Evolutionary conservation across 1,284 basidiomycete species (phyloP).

Genomic region (Porodaedalea pini): DNA sequence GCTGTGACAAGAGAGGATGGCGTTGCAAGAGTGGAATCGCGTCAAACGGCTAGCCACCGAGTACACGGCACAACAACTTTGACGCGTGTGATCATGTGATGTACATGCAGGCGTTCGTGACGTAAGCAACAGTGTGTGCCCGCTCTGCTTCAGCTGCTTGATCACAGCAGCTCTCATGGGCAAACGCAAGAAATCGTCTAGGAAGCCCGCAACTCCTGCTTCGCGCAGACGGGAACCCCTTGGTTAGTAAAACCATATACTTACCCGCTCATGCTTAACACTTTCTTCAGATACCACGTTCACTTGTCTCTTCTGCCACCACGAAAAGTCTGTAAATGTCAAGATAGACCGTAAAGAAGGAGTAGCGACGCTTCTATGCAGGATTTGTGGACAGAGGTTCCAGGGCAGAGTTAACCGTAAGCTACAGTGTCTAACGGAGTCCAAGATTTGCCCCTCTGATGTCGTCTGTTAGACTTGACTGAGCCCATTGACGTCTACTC

Average conservation of each 20-base stretch:
- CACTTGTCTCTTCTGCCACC: constrained; percentile 88
- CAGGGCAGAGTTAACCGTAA: constrained; percentile 82
- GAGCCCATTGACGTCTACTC: constrained; percentile 90
- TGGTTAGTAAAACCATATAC: constrained; percentile 43
- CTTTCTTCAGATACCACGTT: constrained; percentile 61
- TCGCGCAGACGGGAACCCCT: constrained; percentile 62
- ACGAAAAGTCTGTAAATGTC: constrained; percentile 85
- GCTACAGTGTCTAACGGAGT: constrained; percentile 32
- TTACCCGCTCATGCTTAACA: constrained; percentile 9
- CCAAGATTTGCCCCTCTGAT: constrained; percentile 18
- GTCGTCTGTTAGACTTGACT: constrained; percentile 61
- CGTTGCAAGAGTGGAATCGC: background rate
- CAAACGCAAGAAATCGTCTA: constrained; percentile 83
- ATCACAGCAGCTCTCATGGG: constrained; percentile 49
- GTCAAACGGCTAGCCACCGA: background rate
- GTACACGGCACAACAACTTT: background rate
- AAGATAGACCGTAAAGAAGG: constrained; percentile 83
- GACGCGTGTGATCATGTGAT: constrained; percentile 8
- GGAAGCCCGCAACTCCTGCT: constrained; percentile 57
- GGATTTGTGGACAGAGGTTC: constrained; percentile 77
- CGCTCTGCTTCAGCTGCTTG: background rate
- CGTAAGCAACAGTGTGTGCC: background rate
- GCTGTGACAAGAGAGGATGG: background rate
- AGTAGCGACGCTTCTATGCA: constrained; percentile 71
- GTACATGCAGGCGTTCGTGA: constrained; percentile 6